Percentiles rank a stretch among this genome's conserved stretches.
Conservation (phyloP, 768 basidiomycete genomes). For the Kwoniella sp. region DNA sequence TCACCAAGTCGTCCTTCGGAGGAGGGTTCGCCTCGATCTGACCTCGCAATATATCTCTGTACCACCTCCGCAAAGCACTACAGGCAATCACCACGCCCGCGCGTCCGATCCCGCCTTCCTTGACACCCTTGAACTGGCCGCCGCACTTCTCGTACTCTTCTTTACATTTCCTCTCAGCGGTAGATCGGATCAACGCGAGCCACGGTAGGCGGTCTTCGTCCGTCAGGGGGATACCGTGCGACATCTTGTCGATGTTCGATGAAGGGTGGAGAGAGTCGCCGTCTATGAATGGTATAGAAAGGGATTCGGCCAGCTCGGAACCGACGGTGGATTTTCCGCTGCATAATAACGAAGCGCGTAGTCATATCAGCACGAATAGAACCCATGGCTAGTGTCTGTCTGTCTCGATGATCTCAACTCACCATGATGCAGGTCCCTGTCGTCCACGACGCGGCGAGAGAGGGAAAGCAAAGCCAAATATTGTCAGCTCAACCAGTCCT, state of each 20-base stretch:
- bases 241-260: slow-evolving; percentile 86
- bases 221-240: slow-evolving; percentile 69
- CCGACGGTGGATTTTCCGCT: slow-evolving; percentile 62
- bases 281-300: slow-evolving; percentile 78
- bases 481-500: too few relatives aligned
- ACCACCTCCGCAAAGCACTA: slow-evolving; percentile 77
- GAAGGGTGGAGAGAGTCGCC: slow-evolving; percentile 84
- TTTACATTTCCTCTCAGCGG: slow-evolving; percentile 62
- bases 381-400: too few relatives aligned
- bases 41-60: slow-evolving; percentile 81
- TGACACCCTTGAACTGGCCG: slow-evolving; percentile 19
- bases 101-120: slow-evolving; percentile 40
- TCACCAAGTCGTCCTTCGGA: slow-evolving; percentile 44
- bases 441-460: too few relatives aligned
- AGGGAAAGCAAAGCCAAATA: too few relatives aligned
- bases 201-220: slow-evolving; percentile 85
- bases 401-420: slow-evolving; percentile 6
- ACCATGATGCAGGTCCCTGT: slow-evolving; percentile 54
- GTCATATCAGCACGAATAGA: not conserved
- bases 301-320: slow-evolving; percentile 63
- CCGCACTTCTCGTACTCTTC: slow-evolving; percentile 43
- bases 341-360: not conserved
- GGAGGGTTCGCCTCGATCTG: slow-evolving; percentile 52
- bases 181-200: slow-evolving; percentile 71
- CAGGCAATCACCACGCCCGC: slow-evolving; percentile 79